These are phyloP conservation scores for Trypanosomatidae sp. DNA, from an alignment of 208 protist species.

Conservation along the genomic window DNA sequence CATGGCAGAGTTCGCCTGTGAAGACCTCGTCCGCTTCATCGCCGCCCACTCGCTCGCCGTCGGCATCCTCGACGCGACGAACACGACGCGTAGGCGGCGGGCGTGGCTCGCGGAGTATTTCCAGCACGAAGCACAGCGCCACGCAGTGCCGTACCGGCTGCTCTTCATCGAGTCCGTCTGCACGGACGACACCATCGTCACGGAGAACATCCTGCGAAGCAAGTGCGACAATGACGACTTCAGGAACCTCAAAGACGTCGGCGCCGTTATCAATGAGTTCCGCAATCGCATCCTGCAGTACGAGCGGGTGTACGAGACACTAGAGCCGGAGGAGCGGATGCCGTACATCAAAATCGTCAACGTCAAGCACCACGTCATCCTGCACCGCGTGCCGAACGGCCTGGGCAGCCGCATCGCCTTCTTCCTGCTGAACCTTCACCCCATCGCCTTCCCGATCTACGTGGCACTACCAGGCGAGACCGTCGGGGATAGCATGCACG, in stretches of 20 bases:
- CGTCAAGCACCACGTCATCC: constrained; percentile 85
- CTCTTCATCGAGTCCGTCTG: constrained; percentile 94
- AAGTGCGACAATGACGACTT: constrained; percentile 93
- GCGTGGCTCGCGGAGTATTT: constrained; percentile 70
- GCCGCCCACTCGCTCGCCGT: constrained; percentile 55
- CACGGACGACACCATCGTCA: constrained; percentile 87
- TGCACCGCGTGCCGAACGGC: constrained; percentile 71
- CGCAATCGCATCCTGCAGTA: constrained; percentile 81
- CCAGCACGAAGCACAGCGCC: constrained; percentile 31
- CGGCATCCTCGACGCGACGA: constrained; percentile 92
- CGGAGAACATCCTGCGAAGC: constrained; percentile 86
- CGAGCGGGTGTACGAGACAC: constrained; percentile 90
- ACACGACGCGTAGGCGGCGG: constrained; percentile 83
- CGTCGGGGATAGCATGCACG: constrained; percentile 48
- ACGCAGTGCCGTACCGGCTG: constrained; percentile 57
- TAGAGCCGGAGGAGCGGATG: constrained; percentile 56
- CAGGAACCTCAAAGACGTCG: constrained; percentile 77
- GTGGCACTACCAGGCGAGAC: constrained; percentile 85
- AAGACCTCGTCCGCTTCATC: constrained; percentile 85
- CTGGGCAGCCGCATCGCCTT: constrained; percentile 84
- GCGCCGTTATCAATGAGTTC: constrained; percentile 79
- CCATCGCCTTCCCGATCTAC: constrained; percentile 85
- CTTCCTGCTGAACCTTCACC: constrained; percentile 90
- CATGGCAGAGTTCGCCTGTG: constrained; percentile 87
- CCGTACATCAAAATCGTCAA: constrained; percentile 91